Base-by-base conservation (phyloP, 768 basidiomycete species). In the Podaxis mareebaensis region DNA sequence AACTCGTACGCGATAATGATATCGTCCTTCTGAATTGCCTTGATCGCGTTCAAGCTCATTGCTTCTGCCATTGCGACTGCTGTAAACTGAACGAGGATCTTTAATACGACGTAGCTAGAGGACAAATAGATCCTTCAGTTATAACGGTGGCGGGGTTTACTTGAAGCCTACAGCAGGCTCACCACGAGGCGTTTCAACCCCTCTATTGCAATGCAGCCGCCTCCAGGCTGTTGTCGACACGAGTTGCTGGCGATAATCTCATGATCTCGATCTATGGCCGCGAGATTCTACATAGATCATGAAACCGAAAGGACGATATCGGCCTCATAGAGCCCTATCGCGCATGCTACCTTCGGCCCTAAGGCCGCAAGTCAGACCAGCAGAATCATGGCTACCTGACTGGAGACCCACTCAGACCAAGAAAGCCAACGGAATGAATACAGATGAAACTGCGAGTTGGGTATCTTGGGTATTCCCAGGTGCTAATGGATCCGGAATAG, bases 1-100 rank as follows among this genome's bases (percentile, higher is more conserved):
- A 42, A 33, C 39, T 33, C 65, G 53, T 49, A 72, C 71, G 69
- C 71, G 30, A 72, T 67, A n/a, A 72, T 64, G 42, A 69, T 67
- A 58, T 72, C 71, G 40, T 68, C 64, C 6, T 46, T 53, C 42
- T 48, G 46, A 20, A 70, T 61, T 13, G 26, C 63, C 13, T 44
- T 56, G 2, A 63, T 38, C 6, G 61, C 28, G 24, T 44, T 51
- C 3, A 56, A 26, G 24, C 26, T 51, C 3, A 60, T 42, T 8
- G 33, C 39, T 36, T 54, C 33, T 13, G 53, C 46, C 56, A 24
- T 61, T 6, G 42, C 38, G 20, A 55, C n/a, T 40, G n/a, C 13
- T 62, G 24, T 40, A 24, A 15, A 20, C n/a, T 3, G 44, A 12
- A 24, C 24, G 33, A 33, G 33, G 33, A 10, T 10, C 33, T 33